Conservation (phyloP, 1,284 basidiomycete species). For the Ceraceosorus guamensis region DNA sequence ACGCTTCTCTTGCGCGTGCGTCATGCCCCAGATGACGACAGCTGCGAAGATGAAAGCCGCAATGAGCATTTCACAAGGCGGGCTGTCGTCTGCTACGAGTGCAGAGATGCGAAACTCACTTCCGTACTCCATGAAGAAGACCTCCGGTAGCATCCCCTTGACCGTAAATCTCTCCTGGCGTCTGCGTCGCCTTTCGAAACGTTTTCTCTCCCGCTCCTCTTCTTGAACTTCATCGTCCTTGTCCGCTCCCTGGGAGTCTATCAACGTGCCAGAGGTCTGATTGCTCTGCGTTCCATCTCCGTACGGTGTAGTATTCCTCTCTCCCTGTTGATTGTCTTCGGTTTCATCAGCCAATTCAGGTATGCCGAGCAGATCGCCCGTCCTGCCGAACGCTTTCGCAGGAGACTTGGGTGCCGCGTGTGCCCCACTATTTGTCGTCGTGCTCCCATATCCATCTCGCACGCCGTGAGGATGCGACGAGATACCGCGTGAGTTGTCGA, state of each 20-base stretch:
- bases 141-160: slow-evolving; percentile 34
- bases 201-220: not conserved
- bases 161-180: slow-evolving; percentile 21
- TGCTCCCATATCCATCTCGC: slow-evolving; percentile 8
- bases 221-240: slow-evolving; percentile 5
- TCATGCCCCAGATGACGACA: slow-evolving; percentile 96
- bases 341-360: slow-evolving; percentile 26
- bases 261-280: slow-evolving; percentile 3
- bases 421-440: not conserved
- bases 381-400: slow-evolving; percentile 11
- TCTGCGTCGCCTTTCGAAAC: slow-evolving; percentile 5
- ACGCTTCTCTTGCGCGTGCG: slow-evolving; percentile 77
- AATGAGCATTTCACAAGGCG: not conserved
- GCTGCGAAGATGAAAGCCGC: slow-evolving; percentile 29
- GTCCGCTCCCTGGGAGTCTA: slow-evolving; percentile 14
- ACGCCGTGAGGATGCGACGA: not conserved
- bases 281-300: slow-evolving; percentile 4
- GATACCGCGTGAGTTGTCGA: slow-evolving; percentile 30
- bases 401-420: no score
- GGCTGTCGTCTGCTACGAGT: not conserved
- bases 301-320: not conserved
- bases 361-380: slow-evolving; percentile 42
- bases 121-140: slow-evolving; percentile 84
- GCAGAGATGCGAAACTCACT: slow-evolving; percentile 35
- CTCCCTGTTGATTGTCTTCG: not conserved